These are phyloP conservation scores for Lachnellula cervina DNA, from an alignment of 2,329 filamentous ascomycete species.

Conservation along the genomic window DNA sequence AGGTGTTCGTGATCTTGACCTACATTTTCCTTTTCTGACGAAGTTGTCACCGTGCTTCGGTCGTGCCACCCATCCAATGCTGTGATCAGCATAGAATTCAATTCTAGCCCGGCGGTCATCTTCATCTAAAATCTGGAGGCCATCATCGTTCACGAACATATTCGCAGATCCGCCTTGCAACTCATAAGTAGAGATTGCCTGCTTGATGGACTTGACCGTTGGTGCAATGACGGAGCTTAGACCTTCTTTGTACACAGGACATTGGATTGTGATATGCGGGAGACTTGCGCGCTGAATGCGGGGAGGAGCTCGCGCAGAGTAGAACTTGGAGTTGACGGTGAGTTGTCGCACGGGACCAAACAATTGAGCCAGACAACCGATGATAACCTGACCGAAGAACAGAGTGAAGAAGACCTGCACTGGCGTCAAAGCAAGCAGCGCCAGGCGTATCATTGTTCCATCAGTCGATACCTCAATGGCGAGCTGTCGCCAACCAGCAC, in stretches of 20 bases:
- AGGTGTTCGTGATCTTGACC: conserved; percentile 4
- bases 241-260: conserved; percentile 84
- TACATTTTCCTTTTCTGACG: conserved; percentile 53
- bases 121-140: conserved; percentile 61
- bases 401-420: conserved; percentile 77
- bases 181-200: conserved; percentile 72
- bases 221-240: conserved; percentile 69
- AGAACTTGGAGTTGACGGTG: conserved; percentile 73
- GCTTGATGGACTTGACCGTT: conserved; percentile 72
- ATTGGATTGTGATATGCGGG: conserved; percentile 77
- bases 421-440: conserved; percentile 60
- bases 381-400: conserved; percentile 74
- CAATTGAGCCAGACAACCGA: conserved; percentile 70
- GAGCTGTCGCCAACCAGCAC: conserved; percentile 64
- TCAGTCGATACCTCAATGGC: conserved; percentile 66
- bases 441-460: conserved; percentile 55
- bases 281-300: conserved; percentile 53
- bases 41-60: conserved; percentile 61
- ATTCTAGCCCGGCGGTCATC: conserved; percentile 59
- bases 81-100: conserved; percentile 64
- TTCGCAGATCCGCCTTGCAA: conserved; percentile 73
- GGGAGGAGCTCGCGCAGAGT: conserved; percentile 65
- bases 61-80: conserved; percentile 64
- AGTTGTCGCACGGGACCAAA: conserved; percentile 72
- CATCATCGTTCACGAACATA: conserved; percentile 73